Evolutionary conservation across 148 eudicot species (phyloP), one percentile per base, ranked within the genome.

Genomic region (Spergularia bocconei): DNA sequence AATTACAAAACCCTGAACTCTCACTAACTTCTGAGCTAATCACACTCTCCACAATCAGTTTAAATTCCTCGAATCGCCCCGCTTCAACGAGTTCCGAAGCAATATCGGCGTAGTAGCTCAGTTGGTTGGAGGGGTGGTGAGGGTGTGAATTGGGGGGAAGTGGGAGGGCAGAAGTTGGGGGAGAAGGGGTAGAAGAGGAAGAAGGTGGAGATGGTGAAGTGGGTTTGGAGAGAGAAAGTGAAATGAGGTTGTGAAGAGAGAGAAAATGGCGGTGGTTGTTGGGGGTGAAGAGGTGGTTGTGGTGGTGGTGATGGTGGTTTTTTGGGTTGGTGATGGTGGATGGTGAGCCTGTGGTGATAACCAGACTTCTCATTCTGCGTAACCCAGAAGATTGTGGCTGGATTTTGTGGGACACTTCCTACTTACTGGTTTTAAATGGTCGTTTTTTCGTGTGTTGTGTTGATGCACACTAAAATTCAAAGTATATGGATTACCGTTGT

Each of bases 81-180:
- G 84, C 87, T 53, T 81, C 78, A 9, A 86, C 86, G 55, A 87
- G 87, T 72, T 77, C 83, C 2, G 96, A 91, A 29, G 91, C 93
- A 8, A 86, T 76, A 21, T 87, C 82, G 33, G 93, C 88, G 67
- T 78, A 84, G 75, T 82, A 63, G 36, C 55, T 73, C 63, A 82
- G 85, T 25, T 56, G 58, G 48, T 71, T 44, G 13, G 67, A 71
- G n/a, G 58, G 64, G 51, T 58, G 13, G 19, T 8, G 52, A 12
- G 71, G 78, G 79, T 75, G 75, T 68, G 72, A 76, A 54, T 75
- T 78, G 36, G 81, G 70, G 62, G 87, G 76, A 75, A 79, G 58
- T 51, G 83, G 69, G 1, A 56, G 61, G 7, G 76, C 2, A 13
- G 83, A 69, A 6, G 85, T 51, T 1, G 84, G 12, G 20, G 86